phyloP scores from a whole-genome alignment of 2,329 filamentous ascomycete genomes.

The Cordyceps pruinosa region DNA sequence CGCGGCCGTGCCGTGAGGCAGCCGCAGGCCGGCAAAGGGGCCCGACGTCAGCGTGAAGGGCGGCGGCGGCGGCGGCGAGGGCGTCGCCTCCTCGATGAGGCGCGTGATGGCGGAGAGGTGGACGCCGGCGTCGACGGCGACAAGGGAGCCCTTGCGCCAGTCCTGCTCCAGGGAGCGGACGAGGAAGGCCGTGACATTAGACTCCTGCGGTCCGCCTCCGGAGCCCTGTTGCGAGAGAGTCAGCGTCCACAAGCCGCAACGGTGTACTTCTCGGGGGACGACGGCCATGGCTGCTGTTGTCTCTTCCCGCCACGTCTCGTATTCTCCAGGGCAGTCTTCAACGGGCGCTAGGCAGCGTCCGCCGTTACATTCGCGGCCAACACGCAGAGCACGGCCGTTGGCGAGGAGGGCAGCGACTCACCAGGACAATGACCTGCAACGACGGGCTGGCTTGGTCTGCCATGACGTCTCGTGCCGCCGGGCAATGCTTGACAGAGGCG shows the following conservation, averaged over 20 bases:
- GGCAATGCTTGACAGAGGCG: no score
- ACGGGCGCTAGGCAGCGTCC: slow-evolving; percentile 5
- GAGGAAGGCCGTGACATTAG: slow-evolving; percentile 82
- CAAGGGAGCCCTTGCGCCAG: slow-evolving; percentile 75
- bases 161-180: slow-evolving; percentile 72
- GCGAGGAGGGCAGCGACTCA: slow-evolving; percentile 37
- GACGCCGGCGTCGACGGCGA: slow-evolving; percentile 91
- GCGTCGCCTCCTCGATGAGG: slow-evolving; percentile 58
- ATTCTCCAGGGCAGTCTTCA: not conserved
- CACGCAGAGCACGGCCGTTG: not conserved
- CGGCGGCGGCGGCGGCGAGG: slow-evolving; percentile 23
- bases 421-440: slow-evolving; percentile 68
- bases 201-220: slow-evolving; percentile 82
- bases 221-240: slow-evolving; percentile 56
- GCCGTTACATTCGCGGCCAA: slow-evolving; percentile 1
- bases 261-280: no score
- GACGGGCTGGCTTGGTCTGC: slow-evolving; percentile 36
- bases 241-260: not conserved
- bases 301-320: not conserved
- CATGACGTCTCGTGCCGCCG: slow-evolving; percentile 16
- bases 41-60: slow-evolving; percentile 56
- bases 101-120: slow-evolving; percentile 79
- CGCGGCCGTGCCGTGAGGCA: slow-evolving; percentile 58
- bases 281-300: not conserved
- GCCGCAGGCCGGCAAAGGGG: slow-evolving; percentile 71